A percentile compares a stretch with the other conserved stretches of the same genome.
phyloP scores from a whole-genome alignment of 257 asterid species.

The Anisodus acutangulus region DNA sequence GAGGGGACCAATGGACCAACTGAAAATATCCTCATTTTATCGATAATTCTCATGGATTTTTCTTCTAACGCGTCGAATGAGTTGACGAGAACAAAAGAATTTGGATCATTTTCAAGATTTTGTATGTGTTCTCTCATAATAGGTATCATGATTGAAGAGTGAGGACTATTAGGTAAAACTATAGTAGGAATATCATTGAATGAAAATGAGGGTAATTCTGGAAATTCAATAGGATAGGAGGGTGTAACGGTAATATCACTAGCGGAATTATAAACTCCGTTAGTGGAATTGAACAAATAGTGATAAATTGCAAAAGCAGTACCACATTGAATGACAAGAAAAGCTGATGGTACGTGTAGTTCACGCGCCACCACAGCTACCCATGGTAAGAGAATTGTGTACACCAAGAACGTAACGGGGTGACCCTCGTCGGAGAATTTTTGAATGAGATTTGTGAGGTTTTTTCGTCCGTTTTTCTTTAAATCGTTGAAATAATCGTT shows the following conservation, averaged over 20 bases:
- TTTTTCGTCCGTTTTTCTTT: conserved; percentile 31
- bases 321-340: conserved; percentile 59
- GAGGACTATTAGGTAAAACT: conserved; percentile 37
- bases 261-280: conserved; percentile 13
- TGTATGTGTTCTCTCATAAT: conserved; percentile 48
- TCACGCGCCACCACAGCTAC: conserved; percentile 55
- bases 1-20: conserved; percentile 66
- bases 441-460: conserved; percentile 29
- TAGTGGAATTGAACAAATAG: conserved; percentile 37
- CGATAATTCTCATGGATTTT: conserved; percentile 38
- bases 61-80: conserved; percentile 57
- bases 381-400: conserved; percentile 57
- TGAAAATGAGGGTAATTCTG: conserved; percentile 48
- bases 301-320: conserved; percentile 53
- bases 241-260: not conserved
- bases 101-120: conserved; percentile 44
- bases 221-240: conserved; percentile 34
- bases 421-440: conserved; percentile 33
- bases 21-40: conserved; percentile 39
- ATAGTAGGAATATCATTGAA: conserved; percentile 49
- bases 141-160: conserved; percentile 26
- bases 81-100: conserved; percentile 51
- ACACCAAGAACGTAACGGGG: conserved; percentile 48
- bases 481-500: conserved; percentile 32
- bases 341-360: conserved; percentile 49